Conservation (phyloP, 805 yeast species). For the Yamadazyma paraphyllophila region DNA sequence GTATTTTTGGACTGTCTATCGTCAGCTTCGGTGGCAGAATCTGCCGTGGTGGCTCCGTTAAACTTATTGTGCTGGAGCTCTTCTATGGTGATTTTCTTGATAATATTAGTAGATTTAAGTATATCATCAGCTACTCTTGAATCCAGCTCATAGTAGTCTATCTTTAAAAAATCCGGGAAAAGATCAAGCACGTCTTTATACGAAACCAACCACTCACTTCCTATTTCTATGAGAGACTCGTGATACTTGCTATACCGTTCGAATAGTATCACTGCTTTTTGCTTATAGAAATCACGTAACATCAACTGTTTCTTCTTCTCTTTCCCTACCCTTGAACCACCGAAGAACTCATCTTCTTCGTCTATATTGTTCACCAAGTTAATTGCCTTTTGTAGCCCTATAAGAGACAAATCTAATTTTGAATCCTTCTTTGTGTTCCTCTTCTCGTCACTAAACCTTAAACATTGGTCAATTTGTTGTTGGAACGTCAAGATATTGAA, state of each 20-base stretch:
- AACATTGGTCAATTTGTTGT: constrained; percentile 37
- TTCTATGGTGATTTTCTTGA: constrained; percentile 13
- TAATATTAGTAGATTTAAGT: constrained; percentile 2
- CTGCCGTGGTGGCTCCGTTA: constrained; percentile 9
- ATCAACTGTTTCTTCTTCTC: constrained; percentile 30
- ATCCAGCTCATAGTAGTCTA: constrained; percentile 10
- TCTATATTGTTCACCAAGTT: constrained; percentile 27
- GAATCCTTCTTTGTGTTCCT: constrained; percentile 21
- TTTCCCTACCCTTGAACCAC: constrained; percentile 14
- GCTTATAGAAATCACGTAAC: constrained; percentile 34
- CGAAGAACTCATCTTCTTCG: constrained; percentile 24
- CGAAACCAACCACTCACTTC: constrained; percentile 41
- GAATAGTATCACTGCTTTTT: constrained; percentile 32
- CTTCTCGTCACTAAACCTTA: constrained; percentile 21
- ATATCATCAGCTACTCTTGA: constrained; percentile 7
- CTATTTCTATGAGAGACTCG: constrained; percentile 38
- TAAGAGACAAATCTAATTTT: constrained; percentile 25
- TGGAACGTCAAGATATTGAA: constrained; percentile 28
- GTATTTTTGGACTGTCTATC: constrained; percentile 8
- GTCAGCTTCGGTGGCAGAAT: constrained; percentile 14
- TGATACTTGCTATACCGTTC: constrained; percentile 33
- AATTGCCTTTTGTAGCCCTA: constrained; percentile 36
- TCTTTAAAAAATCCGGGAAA: constrained; percentile 40
- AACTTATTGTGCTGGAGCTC: constrained; percentile 10
- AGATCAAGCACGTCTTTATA: constrained; percentile 32